These are phyloP conservation scores for Cladophialophora bantiana DNA, from an alignment of 2,329 filamentous ascomycete genomes.

Conservation along the genomic window DNA sequence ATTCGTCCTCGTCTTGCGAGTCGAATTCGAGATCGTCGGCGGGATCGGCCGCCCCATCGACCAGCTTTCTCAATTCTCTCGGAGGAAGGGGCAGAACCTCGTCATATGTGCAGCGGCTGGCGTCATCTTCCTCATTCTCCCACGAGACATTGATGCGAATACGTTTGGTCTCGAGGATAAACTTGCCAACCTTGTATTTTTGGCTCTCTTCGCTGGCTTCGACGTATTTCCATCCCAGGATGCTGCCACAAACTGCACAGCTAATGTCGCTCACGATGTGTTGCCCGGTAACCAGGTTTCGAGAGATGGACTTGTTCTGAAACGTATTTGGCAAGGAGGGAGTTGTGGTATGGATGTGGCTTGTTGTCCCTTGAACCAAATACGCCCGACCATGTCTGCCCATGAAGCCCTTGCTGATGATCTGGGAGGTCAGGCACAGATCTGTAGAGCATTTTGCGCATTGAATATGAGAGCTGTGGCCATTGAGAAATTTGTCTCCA, in stretches of 20 bases:
- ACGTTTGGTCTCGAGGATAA: slow-evolving; percentile 67
- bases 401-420: slow-evolving; percentile 70
- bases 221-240: slow-evolving; percentile 71
- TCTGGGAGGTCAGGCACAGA: slow-evolving; percentile 64
- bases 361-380: slow-evolving; percentile 56
- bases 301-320: slow-evolving; percentile 62
- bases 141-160: slow-evolving; percentile 60
- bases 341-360: slow-evolving; percentile 30
- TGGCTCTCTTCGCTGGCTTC: slow-evolving; percentile 67
- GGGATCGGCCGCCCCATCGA: slow-evolving; percentile 16
- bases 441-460: slow-evolving; percentile 67
- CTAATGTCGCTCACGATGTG: slow-evolving; percentile 68
- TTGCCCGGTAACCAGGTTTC: slow-evolving; percentile 67
- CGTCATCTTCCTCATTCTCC: slow-evolving; percentile 50
- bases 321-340: slow-evolving; percentile 65
- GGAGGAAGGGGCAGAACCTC: slow-evolving; percentile 33
- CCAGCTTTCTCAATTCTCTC: slow-evolving; percentile 31
- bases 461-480: slow-evolving; percentile 62
- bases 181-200: slow-evolving; percentile 71
- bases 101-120: slow-evolving; percentile 20
- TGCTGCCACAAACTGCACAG: slow-evolving; percentile 62
- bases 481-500: slow-evolving; percentile 51
- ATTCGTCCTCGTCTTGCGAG: slow-evolving; percentile 71
- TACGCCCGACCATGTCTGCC: slow-evolving; percentile 70
- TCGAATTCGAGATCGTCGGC: slow-evolving; percentile 55